phyloP scores from a whole-genome alignment of 495 filamentous ascomycete genomes.

The Aspergillus leporis region DNA sequence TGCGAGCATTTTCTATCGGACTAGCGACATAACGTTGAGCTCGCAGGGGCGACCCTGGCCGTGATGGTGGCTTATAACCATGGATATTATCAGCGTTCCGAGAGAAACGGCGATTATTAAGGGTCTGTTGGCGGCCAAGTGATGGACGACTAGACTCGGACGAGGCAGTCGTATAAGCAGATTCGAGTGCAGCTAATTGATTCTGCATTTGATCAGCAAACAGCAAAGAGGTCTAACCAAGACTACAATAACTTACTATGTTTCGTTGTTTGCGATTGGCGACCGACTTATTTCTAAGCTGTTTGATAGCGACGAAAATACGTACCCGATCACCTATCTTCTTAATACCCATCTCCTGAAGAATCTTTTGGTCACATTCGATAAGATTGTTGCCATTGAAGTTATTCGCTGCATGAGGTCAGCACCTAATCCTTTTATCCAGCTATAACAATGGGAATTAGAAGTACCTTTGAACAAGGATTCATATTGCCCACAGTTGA shows the following conservation, averaged over 20 bases:
- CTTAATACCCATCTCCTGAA: slow-evolving; percentile 98
- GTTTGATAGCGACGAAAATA: slow-evolving; percentile 89
- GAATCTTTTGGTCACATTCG: slow-evolving; percentile 92
- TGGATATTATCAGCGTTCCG: slow-evolving; percentile 56
- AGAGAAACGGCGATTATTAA: slow-evolving; percentile 73
- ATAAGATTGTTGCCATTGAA: slow-evolving; percentile 96
- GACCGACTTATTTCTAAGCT: slow-evolving; percentile 80
- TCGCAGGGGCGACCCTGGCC: slow-evolving; percentile 70
- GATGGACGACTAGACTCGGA: slow-evolving; percentile 67
- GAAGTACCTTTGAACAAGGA: slow-evolving; percentile 74
- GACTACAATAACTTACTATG: slow-evolving; percentile 57
- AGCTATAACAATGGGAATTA: neutral
- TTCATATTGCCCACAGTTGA: slow-evolving; percentile 92
- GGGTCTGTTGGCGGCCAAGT: slow-evolving; percentile 49
- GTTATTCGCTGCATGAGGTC: slow-evolving; percentile 65
- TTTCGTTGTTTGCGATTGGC: slow-evolving; percentile 83
- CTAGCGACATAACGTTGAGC: slow-evolving; percentile 52
- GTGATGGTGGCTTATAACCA: slow-evolving; percentile 55
- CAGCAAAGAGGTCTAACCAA: slow-evolving; percentile 9
- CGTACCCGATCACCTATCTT: slow-evolving; percentile 98
- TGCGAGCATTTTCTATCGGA: slow-evolving; percentile 49
- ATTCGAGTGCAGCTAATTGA: slow-evolving; percentile 44
- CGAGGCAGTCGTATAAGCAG: slow-evolving; percentile 56
- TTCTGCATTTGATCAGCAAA: slow-evolving; percentile 35
- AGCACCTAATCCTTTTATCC: slow-evolving; percentile 8